Base-by-base conservation (phyloP, 2,329 filamentous ascomycete genomes). In the Diaporthe capsici region DNA sequence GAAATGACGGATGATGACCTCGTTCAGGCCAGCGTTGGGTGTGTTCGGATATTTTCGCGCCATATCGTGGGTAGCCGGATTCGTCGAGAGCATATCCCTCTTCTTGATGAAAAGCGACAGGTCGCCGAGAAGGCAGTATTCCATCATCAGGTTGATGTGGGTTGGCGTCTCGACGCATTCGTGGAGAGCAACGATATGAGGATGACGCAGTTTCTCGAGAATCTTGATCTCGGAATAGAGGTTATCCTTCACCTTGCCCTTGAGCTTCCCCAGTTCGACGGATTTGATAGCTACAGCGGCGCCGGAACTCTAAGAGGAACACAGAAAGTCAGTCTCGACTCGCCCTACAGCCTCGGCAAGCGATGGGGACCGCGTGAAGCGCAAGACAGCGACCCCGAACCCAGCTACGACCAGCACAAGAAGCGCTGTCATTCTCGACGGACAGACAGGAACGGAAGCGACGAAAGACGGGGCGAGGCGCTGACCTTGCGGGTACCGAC, bases 101-200 rank as follows among this genome's bases (percentile, higher is more conserved):
- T 97, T 97, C 89, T 97, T 98, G 86, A 99, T 98, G 85, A 99
- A 98, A 72, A 96, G 89, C 15, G 97, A 98, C 75, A 99, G 86
- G 82, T 99, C 97, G 31, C 97, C 96, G 55, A 99, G 90, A 82
- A 98, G 95, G 86, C 97, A 98, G 85, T 97, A 98, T 86, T 99
- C 97, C 96, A 98, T 99, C 78, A 98, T 93, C 75, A 99, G 90
- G 85, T 99, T 97, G 85, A 98, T 98, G 82, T 98, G 94, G 31
- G 93, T 93, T 4, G 91, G 88, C 0, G 95, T 94, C 84, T 98
- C 96, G 84, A 96, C 90, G 86, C 96, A 98, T 85, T 98, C 95
- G 87, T 98, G 96, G 65, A 99, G 92, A 80, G 95, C 94, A 79
- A 98, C 97, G 80, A 99, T 98, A 83, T 99, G 97, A 39, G 97